Conservation (phyloP, 2,329 filamentous ascomycete genomes). For the Trichoderma afroharzianum region DNA sequence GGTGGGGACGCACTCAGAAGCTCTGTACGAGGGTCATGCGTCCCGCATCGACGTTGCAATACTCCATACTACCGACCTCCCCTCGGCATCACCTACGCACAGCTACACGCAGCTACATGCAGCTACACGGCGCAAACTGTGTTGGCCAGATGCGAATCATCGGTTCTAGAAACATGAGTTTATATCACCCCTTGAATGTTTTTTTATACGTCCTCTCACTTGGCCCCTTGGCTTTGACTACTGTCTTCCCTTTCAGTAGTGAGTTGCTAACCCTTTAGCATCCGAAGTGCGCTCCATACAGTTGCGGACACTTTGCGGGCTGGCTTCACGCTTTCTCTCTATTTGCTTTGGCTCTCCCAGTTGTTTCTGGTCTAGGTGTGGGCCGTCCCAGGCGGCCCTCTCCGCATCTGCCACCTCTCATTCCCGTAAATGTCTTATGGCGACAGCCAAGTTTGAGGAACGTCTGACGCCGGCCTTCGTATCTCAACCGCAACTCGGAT, state of each 20-base stretch:
- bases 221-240: neutral
- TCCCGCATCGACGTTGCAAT: slow-evolving; percentile 1
- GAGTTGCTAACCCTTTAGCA: neutral
- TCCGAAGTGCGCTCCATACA: neutral
- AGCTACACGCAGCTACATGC: neutral
- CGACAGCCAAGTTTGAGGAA: neutral
- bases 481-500: neutral
- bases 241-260: neutral
- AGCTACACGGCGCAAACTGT: neutral
- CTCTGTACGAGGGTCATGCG: slow-evolving; percentile 18
- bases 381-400: slow-evolving; percentile 17
- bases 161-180: neutral
- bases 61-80: neutral
- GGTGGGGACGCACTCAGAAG: slow-evolving; percentile 12
- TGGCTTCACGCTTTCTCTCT: slow-evolving; percentile 2
- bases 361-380: slow-evolving; percentile 1
- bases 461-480: neutral
- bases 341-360: neutral
- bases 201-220: neutral
- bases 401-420: neutral
- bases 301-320: slow-evolving; percentile 4
- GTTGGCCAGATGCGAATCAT: neutral
- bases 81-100: neutral
- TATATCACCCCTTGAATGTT: neutral
- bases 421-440: neutral